Conservation (phyloP, 2,329 filamentous ascomycete species). For the Shiraia sp. region DNA sequence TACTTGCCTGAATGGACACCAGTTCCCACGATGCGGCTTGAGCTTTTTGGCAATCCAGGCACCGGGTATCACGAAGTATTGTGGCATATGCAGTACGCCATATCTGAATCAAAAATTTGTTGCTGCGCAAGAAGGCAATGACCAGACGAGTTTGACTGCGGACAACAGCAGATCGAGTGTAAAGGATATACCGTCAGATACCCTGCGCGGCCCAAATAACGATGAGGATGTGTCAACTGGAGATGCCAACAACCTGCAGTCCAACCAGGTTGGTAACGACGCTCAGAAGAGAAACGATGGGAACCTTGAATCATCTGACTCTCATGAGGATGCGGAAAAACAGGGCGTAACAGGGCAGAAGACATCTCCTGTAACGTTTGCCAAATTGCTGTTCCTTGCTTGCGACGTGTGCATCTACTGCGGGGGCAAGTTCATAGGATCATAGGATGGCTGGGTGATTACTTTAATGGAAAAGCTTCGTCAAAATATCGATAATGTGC, state of each 20-base stretch:
- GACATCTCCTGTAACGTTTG: slow-evolving; percentile 24
- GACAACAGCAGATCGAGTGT: no score
- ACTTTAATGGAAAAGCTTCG: no score
- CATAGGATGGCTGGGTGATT: background rate
- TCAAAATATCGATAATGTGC: no score
- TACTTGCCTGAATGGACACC: slow-evolving; percentile 56
- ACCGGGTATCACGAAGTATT: slow-evolving; percentile 58
- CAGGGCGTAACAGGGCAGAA: slow-evolving; percentile 1
- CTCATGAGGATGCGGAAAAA: slow-evolving; percentile 3
- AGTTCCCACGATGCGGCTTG: slow-evolving; percentile 59
- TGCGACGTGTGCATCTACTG: slow-evolving; percentile 46
- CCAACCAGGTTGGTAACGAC: no score
- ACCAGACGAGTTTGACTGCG: no score
- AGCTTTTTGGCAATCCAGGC: slow-evolving; percentile 61
- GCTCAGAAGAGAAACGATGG: background rate
- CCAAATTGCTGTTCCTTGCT: slow-evolving; percentile 35
- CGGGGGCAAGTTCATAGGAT: slow-evolving; percentile 41
- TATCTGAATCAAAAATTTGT: slow-evolving; percentile 53
- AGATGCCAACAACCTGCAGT: no score
- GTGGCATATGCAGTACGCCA: slow-evolving; percentile 56
- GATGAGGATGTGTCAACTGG: no score
- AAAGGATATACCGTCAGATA: no score
- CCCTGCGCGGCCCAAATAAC: no score
- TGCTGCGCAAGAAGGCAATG: slow-evolving; percentile 20
- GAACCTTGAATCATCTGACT: no score